These are phyloP conservation scores for Yamadazyma sp. DNA, from an alignment of 1,139 yeast genomes.

Conservation along the genomic window DNA sequence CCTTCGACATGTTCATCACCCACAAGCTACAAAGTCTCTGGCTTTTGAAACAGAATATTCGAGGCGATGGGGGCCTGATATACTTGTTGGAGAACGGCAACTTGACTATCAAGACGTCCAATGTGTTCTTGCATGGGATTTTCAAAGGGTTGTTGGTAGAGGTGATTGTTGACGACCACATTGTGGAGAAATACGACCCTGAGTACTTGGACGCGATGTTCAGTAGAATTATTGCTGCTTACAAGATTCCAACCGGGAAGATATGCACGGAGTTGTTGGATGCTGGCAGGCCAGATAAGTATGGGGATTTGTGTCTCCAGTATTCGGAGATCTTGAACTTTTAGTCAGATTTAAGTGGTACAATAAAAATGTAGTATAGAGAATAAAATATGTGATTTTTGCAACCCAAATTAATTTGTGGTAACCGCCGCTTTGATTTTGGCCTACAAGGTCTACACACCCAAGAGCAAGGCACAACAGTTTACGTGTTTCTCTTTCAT, in stretches of 20 bases:
- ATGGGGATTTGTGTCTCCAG: conserved; percentile 49
- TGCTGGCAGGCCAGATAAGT: conserved; percentile 25
- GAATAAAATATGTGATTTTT: neutral
- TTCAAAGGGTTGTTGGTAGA: conserved; percentile 72
- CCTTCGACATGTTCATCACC: conserved; percentile 48
- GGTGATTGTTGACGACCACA: conserved; percentile 35
- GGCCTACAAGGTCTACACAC: neutral
- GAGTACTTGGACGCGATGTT: conserved; percentile 23
- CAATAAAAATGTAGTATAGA: neutral
- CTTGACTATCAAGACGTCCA: conserved; percentile 57
- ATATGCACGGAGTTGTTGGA: conserved; percentile 37
- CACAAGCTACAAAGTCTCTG: conserved; percentile 71
- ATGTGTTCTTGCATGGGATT: conserved; percentile 70
- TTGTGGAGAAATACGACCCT: conserved; percentile 14
- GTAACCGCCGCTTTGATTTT: neutral
- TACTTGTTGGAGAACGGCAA: conserved; percentile 54
- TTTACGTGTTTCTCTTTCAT: no score
- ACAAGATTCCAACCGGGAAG: conserved; percentile 43
- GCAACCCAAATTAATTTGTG: no score
- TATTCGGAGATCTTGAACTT: conserved; percentile 47
- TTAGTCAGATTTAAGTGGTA: conserved; percentile 12
- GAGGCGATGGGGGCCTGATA: conserved; percentile 75
- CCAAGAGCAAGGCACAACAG: neutral
- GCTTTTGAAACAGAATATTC: conserved; percentile 68
- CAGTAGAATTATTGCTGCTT: conserved; percentile 30